phyloP scores from a whole-genome alignment of 768 basidiomycete genomes.

The Boletus vinaceobasis region DNA sequence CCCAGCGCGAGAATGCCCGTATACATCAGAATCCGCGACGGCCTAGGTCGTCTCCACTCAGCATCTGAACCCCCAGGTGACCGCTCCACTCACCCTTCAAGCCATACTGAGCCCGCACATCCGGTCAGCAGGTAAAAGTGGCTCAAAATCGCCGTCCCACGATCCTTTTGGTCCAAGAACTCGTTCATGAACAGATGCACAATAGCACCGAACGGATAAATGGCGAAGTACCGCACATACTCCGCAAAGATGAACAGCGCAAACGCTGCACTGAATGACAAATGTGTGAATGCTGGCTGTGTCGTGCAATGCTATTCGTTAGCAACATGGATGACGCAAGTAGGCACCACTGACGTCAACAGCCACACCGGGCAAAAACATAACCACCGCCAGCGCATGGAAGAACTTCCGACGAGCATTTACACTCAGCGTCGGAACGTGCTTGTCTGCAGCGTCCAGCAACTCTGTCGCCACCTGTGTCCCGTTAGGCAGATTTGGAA shows the following conservation, averaged over 20 bases:
- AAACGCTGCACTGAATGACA: conserved; percentile 93
- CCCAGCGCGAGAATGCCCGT: conserved; percentile 89
- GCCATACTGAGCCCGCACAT: conserved; percentile 91
- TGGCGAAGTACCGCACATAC: conserved; percentile 96
- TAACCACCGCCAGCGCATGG: conserved; percentile 90
- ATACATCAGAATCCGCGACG: conserved; percentile 55
- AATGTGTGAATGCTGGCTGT: conserved; percentile 94
- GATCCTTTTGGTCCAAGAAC: conserved; percentile 92
- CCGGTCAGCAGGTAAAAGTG: conserved; percentile 97
- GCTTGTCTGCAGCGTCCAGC: conserved; percentile 85
- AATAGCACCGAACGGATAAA: conserved; percentile 91
- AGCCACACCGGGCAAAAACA: conserved; percentile 94
- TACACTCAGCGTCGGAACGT: conserved; percentile 82
- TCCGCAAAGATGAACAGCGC: conserved; percentile 94
- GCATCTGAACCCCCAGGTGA: neutral
- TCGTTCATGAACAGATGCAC: conserved; percentile 97
- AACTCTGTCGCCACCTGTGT: conserved; percentile 59
- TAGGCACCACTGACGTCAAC: conserved; percentile 67
- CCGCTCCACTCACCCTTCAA: conserved; percentile 72
- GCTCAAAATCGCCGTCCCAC: conserved; percentile 92
- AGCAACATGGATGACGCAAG: conserved; percentile 10
- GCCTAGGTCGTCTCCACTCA: conserved; percentile 29
- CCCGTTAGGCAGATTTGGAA: conserved; percentile 51
- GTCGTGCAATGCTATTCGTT: conserved; percentile 4
- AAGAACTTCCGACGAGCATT: conserved; percentile 97